A percentile compares a stretch with the other conserved stretches of the same genome.
phyloP scores from a whole-genome alignment of 1,284 basidiomycete genomes.

The Entoloma clypeatum region DNA sequence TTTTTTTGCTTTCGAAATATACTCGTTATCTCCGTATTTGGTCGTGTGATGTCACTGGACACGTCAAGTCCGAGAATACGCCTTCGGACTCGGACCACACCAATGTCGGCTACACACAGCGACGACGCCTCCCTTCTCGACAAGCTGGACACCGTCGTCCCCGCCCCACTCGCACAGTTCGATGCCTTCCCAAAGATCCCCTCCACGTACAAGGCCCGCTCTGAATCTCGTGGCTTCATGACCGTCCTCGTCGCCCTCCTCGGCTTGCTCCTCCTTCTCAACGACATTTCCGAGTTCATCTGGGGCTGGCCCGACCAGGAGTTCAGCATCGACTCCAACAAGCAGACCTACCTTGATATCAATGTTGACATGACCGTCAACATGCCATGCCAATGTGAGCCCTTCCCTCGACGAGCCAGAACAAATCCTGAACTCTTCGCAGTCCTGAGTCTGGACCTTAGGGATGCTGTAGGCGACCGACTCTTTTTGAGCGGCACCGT shows the following conservation, averaged over 20 bases:
- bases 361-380: slow-evolving; percentile 90
- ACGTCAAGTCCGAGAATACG: too few relatives aligned
- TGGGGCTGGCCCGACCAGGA: slow-evolving; percentile 89
- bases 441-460: slow-evolving; percentile 86
- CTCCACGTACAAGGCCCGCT: slow-evolving; percentile 82
- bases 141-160: slow-evolving; percentile 57
- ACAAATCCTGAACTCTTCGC: slow-evolving; percentile 9
- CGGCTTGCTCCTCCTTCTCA: slow-evolving; percentile 74
- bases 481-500: slow-evolving; percentile 82
- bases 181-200: slow-evolving; percentile 90
- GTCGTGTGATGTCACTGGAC: slow-evolving; percentile 4
- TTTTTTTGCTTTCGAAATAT: slow-evolving; percentile 15
- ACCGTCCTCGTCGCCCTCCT: slow-evolving; percentile 77
- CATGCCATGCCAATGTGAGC: slow-evolving; percentile 89
- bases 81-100: too few relatives aligned
- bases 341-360: slow-evolving; percentile 65
- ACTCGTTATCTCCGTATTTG: slow-evolving; percentile 14
- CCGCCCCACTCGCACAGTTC: slow-evolving; percentile 52
- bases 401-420: neutral
- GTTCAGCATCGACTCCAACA: slow-evolving; percentile 75
- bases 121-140: slow-evolving; percentile 40
- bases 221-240: slow-evolving; percentile 83
- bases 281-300: slow-evolving; percentile 86
- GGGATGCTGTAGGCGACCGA: slow-evolving; percentile 91
- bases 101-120: slow-evolving; percentile 10